Base-by-base conservation (phyloP, 148 eudicot species). In the Polygonum aviculare region DNA sequence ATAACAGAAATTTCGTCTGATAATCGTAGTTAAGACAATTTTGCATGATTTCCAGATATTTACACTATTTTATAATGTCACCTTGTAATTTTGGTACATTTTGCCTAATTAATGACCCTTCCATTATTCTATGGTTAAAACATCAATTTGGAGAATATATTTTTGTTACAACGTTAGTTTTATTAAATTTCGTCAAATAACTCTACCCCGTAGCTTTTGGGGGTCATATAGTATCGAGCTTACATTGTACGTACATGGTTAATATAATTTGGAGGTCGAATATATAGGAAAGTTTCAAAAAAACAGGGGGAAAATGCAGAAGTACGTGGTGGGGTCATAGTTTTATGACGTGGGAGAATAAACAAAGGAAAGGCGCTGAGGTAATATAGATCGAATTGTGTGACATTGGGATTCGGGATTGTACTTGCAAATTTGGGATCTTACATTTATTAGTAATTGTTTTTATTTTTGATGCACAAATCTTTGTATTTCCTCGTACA, bases 381-480 rank as follows among this genome's bases (percentile, higher is more conserved):
- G 63, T 57, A 26, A 26, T 26, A 26, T 26, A 26, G 31, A 26
- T 57, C 21, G 21, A 21, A 11, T 26, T 65, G 71, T 35, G 71
- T 35, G 45, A 15, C 19, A 2, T 38, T 38, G 72, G 72, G 72
- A 67, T 67, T 63, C 40, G 67, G 4, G 15, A 60, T 60, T 60
- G 72, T 67, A 67, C 72, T 67, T 67, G 15, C 3, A 36, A 35
- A 41, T 67, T 54, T 65, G 21, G 72, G 72, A 67, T 67, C 72
- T 21, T 4, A 35, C 36, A 14, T 67, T 36, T 8, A 36, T 67
- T 9, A n/a, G n/a, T n/a, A 14, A 67, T 12, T 57, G 2, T 57
- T 7, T 57, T 57, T 57, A 5, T 55, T 55, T 57, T 19, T 19
- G 63, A 19, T 21, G 33, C 6, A 21, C 5, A 33, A 26, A 26